Conservation (phyloP, 2,329 filamentous ascomycete species). For the Lasiodiplodia sp. region DNA sequence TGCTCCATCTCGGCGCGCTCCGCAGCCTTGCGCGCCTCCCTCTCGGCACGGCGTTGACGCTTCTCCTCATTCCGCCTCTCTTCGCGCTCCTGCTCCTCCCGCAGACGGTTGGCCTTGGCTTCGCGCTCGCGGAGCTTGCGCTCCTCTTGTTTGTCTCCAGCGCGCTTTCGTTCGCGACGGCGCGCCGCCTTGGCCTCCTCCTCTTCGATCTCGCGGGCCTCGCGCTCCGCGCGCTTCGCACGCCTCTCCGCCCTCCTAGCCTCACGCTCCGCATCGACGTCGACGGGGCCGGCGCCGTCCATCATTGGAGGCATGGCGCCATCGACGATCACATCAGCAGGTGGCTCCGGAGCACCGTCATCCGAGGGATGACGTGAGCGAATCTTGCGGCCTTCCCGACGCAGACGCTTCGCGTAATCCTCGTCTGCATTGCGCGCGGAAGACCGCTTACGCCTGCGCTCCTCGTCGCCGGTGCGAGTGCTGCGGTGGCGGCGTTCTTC, state of each 20-base stretch:
- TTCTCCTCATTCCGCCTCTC: constrained; percentile 50
- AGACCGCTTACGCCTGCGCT: constrained; percentile 47
- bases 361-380: constrained; percentile 9
- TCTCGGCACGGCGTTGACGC: constrained; percentile 43
- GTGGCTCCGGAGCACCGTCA: background rate
- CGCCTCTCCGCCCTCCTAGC: constrained; percentile 45
- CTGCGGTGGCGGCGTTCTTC: constrained; percentile 44
- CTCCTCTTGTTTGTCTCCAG: constrained; percentile 15
- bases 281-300: background rate
- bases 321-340: background rate
- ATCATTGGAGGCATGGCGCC: constrained; percentile 6
- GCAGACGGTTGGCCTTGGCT: background rate
- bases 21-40: constrained; percentile 41
- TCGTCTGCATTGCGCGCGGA: constrained; percentile 44
- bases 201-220: constrained; percentile 23
- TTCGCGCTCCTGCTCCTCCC: constrained; percentile 40
- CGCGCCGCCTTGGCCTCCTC: constrained; percentile 15
- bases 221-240: constrained; percentile 40
- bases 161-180: constrained; percentile 19
- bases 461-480: constrained; percentile 46
- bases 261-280: constrained; percentile 36
- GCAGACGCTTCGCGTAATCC: constrained; percentile 35
- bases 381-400: constrained; percentile 25
- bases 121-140: constrained; percentile 22
- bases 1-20: constrained; percentile 34